These are phyloP conservation scores for Pseudogymnoascus sp. DNA, from an alignment of 2,329 filamentous ascomycete species.

Conservation along the genomic window DNA sequence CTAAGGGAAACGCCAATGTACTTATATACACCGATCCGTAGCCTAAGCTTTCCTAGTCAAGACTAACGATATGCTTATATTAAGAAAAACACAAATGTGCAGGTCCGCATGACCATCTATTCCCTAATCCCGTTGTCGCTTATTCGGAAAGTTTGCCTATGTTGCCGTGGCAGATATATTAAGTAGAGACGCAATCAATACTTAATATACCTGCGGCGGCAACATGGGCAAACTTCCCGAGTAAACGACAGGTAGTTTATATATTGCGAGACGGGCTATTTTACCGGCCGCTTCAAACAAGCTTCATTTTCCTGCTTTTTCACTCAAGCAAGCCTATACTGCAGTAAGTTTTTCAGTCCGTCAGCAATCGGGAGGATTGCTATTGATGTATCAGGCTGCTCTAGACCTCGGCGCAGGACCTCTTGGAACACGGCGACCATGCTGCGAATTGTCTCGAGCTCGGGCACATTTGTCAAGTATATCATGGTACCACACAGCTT, in stretches of 20 bases:
- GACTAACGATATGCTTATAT: constrained; percentile 15
- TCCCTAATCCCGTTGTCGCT: constrained; percentile 11
- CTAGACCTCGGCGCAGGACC: too few species aligned
- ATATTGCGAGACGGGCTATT: too few species aligned
- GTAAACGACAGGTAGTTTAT: constrained; percentile 9
- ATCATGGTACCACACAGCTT: too few species aligned
- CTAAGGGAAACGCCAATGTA: constrained; percentile 12
- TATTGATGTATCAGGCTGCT: too few species aligned
- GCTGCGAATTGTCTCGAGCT: too few species aligned
- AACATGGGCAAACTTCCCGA: constrained; percentile 21
- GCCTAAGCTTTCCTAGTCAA: constrained; percentile 18
- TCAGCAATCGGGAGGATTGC: too few species aligned
- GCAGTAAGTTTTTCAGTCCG: too few species aligned
- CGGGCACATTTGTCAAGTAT: too few species aligned
- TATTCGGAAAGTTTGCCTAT: constrained; percentile 21
- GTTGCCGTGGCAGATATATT: constrained; percentile 22
- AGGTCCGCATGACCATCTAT: constrained; percentile 1
- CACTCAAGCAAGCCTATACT: too few species aligned
- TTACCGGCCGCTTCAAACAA: too few species aligned
- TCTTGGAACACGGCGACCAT: too few species aligned
- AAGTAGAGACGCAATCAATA: constrained; percentile 3
- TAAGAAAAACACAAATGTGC: neutral
- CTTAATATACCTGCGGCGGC: constrained; percentile 21
- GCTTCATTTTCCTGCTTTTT: too few species aligned
- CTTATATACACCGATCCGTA: constrained; percentile 23